phyloP scores from a whole-genome alignment of 2,329 filamentous ascomycete species.

The Allantophomopsis cytisporea region DNA sequence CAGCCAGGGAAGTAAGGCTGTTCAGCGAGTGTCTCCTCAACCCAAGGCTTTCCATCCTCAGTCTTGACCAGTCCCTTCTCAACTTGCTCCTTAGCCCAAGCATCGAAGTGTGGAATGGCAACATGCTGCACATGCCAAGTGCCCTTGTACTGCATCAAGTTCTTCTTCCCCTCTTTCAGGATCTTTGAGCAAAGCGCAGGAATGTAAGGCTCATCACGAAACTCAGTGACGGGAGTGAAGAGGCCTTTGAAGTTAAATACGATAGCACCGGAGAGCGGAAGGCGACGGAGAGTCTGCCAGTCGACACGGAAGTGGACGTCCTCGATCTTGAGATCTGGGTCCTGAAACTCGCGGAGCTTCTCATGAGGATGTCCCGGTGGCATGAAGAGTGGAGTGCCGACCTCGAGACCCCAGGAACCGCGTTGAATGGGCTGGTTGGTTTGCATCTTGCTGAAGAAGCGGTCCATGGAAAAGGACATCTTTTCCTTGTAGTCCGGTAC shows the following conservation, averaged over 20 bases:
- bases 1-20: constrained; percentile 66
- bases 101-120: constrained; percentile 47
- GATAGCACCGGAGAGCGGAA: constrained; percentile 62
- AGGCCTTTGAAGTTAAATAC: constrained; percentile 84
- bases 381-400: constrained; percentile 63
- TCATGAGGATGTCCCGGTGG: constrained; percentile 55
- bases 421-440: constrained; percentile 66
- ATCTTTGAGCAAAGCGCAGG: constrained; percentile 57
- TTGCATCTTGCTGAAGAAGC: constrained; percentile 68
- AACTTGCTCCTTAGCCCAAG: constrained; percentile 53
- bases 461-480: constrained; percentile 79
- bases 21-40: constrained; percentile 56
- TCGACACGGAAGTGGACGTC: constrained; percentile 64
- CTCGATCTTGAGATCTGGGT: constrained; percentile 36
- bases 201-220: constrained; percentile 59
- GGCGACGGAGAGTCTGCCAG: constrained; percentile 73
- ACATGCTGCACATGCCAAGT: constrained; percentile 70
- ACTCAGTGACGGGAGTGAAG: constrained; percentile 60
- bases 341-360: constrained; percentile 41
- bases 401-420: constrained; percentile 72
- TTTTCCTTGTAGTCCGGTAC: constrained; percentile 81
- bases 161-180: constrained; percentile 56
- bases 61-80: constrained; percentile 41
- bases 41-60: constrained; percentile 33
- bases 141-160: constrained; percentile 67